phyloP scores from a whole-genome alignment of 2,329 filamentous ascomycete genomes.

The Exophiala sp. region DNA sequence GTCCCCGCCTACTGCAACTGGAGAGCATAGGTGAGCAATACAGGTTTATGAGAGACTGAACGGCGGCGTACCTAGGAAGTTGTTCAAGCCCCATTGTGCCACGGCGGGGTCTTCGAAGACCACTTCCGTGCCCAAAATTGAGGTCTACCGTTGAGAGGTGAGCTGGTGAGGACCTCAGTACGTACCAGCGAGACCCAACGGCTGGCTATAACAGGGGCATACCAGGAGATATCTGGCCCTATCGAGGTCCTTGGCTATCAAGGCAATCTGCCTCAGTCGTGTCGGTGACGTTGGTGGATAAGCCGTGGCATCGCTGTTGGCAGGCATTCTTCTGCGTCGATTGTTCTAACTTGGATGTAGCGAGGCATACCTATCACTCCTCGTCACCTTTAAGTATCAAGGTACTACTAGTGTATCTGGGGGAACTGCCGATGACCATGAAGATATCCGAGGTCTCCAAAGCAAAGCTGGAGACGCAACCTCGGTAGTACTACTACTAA shows the following conservation, averaged over 20 bases:
- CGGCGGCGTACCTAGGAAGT: slow-evolving; percentile 34
- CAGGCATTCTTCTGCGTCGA: too few relatives aligned
- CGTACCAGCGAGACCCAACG: not conserved
- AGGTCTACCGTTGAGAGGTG: slow-evolving; percentile 18
- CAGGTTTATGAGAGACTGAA: too few relatives aligned
- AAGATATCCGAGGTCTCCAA: too few relatives aligned
- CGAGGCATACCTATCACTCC: too few relatives aligned
- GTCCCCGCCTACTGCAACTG: slow-evolving; percentile 40
- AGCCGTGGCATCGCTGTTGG: too few relatives aligned
- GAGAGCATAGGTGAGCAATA: not conserved
- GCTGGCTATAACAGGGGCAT: slow-evolving; percentile 1
- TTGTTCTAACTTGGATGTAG: too few relatives aligned
- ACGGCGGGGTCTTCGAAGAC: slow-evolving; percentile 38
- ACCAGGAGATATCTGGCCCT: slow-evolving; percentile 27
- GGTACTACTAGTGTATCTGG: too few relatives aligned
- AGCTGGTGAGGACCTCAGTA: not conserved
- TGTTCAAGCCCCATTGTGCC: slow-evolving; percentile 38
- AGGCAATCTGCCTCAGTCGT: slow-evolving; percentile 29
- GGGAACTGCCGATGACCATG: too few relatives aligned
- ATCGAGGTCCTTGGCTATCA: slow-evolving; percentile 27
- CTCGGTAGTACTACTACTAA: too few relatives aligned
- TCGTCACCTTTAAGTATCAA: too few relatives aligned
- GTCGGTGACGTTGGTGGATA: slow-evolving; percentile 15
- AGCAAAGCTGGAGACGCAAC: too few relatives aligned
- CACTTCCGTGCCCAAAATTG: slow-evolving; percentile 38